Base-by-base conservation (phyloP, 1,284 basidiomycete species). In the Austroboletus olivaceoglutinosus region DNA sequence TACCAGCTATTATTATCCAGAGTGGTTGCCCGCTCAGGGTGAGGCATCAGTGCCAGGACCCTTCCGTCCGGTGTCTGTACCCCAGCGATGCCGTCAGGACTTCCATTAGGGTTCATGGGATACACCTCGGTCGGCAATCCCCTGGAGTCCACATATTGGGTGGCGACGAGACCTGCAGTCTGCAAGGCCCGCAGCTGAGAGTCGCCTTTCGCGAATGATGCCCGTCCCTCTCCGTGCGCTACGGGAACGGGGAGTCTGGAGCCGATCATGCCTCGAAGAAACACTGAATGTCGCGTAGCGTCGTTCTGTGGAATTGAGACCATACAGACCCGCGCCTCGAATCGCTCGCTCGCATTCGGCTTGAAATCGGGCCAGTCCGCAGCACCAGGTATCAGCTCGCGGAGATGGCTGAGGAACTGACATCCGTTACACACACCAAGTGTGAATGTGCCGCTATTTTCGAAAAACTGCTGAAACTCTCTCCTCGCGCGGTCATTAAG, bases 371-470 rank as follows among this genome's bases (percentile, higher is more conserved):
- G 97, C 96, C 95, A 99, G 52, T 76, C 64, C 53, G 82, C 74
- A 30, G 91, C 86, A 27, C 94, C 95, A 3, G 93, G 93, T 55
- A 98, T 88, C 56, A 98, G 85, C 49, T 88, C 85, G 51, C 81
- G 82, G 48, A 99, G 80, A 61, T 93, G 87, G 60, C 87, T 88
- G 63, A 99, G 83, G 80, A 98, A 93, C 72, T 99, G 96, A 71
- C 96, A 99, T 7, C 96, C 96, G 67, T 99, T 99, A 76, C 97
- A 99, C 25, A 99, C 93, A 21, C 89, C 97, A 21, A 99, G 78
- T 0, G 91, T 83, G 68, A 98, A 99, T 0, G 92, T 93, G 63
- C 89, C 78, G 16, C 81, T 70, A 39, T 92, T 78, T 41, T 76
- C 68, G 75, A 98, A 97, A 80, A 98, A 99, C 13, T 70, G 70